Conservation (phyloP, 371 early-diverging fungal genomes). For the Dichotomocladium elegans region DNA sequence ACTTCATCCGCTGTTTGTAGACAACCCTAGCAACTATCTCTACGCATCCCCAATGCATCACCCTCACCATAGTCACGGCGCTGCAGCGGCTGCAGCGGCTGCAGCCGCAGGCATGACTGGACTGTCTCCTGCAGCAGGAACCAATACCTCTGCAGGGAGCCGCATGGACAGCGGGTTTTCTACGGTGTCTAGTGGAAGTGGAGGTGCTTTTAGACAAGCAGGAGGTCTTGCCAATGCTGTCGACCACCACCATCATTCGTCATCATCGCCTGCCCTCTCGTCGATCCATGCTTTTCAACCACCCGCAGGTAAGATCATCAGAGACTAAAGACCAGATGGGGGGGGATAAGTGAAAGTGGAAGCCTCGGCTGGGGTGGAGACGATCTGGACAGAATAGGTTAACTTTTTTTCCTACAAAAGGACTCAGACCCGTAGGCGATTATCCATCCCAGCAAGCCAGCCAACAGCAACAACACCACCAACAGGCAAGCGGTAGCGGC, state of each 20-base stretch:
- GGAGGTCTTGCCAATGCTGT: neutral
- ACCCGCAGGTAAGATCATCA: slow-evolving; percentile 2
- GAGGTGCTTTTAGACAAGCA: slow-evolving; percentile 6
- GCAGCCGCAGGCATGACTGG: slow-evolving; percentile 5
- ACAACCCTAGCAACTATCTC: slow-evolving; percentile 56
- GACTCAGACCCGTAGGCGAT: slow-evolving; percentile 4
- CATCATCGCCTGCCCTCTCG: neutral
- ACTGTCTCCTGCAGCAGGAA: slow-evolving; percentile 4
- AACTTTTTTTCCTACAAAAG: neutral
- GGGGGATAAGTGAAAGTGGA: too few relatives aligned
- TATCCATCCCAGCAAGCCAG: too few relatives aligned
- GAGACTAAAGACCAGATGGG: too few relatives aligned
- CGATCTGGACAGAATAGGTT: too few relatives aligned
- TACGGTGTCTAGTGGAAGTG: neutral
- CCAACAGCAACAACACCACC: neutral
- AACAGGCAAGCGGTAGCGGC: neutral
- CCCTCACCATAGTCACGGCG: slow-evolving; percentile 2
- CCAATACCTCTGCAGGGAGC: slow-evolving; percentile 5
- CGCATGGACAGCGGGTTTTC: slow-evolving; percentile 11
- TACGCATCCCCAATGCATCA: slow-evolving; percentile 23
- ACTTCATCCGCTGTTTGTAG: slow-evolving; percentile 72
- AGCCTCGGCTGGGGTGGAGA: too few relatives aligned
- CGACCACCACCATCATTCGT: slow-evolving; percentile 3
- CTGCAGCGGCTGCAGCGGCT: slow-evolving; percentile 6
- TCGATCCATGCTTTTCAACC: slow-evolving; percentile 4